Conservation (phyloP, 148 eudicot species). For the Vaccinium vitisidaea region DNA sequence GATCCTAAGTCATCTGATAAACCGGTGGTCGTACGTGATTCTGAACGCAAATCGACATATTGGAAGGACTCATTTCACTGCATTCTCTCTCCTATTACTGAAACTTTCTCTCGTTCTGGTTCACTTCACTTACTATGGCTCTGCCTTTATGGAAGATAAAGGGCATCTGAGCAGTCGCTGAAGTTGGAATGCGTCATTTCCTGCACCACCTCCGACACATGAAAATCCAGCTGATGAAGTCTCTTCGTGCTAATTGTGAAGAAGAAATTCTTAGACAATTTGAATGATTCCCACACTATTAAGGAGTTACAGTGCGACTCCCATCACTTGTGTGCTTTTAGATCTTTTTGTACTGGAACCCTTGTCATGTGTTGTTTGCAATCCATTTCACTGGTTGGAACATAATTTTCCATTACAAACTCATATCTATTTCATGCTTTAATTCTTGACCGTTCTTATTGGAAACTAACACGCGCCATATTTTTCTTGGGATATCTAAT, state of each 20-base stretch:
- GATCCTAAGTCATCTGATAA: not conserved
- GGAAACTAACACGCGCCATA: not conserved
- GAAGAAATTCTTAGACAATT: not conserved
- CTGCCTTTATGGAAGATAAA: conserved; percentile 1
- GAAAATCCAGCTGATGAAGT: not conserved
- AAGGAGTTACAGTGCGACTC: not conserved
- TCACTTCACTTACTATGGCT: not conserved
- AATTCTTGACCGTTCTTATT: conserved; percentile 6
- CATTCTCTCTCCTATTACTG: not conserved
- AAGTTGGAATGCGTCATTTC: not conserved
- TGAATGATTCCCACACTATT: not conserved
- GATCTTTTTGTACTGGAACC: not conserved
- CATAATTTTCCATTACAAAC: not conserved
- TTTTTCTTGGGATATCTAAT: conserved; percentile 18
- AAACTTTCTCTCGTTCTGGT: not conserved
- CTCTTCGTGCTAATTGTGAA: not conserved
- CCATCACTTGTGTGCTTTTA: not conserved
- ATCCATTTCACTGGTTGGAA: not conserved
- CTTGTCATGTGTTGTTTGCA: conserved; percentile 4
- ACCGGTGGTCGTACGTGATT: not conserved
- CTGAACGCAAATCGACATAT: not conserved
- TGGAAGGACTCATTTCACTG: not conserved
- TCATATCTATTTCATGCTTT: not conserved
- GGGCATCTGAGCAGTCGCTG: not conserved
- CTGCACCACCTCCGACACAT: not conserved